A percentile compares a stretch with the other conserved stretches of the same genome.
phyloP scores from a whole-genome alignment of 495 filamentous ascomycete species.

The Neurospora sp. region DNA sequence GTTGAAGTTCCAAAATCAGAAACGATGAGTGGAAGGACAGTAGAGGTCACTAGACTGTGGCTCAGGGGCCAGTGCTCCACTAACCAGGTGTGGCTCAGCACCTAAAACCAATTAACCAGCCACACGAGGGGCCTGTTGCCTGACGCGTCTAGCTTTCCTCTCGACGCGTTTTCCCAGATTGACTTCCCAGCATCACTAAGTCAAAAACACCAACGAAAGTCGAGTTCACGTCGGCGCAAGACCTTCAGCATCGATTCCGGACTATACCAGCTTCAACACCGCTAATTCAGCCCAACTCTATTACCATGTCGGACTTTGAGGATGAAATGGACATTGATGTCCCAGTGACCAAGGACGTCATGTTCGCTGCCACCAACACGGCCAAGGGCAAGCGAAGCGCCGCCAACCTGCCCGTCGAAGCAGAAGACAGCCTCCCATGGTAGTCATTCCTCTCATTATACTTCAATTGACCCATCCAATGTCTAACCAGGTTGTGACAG shows the following conservation, averaged over 20 bases:
- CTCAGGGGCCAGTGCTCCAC: neutral
- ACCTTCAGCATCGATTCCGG: neutral
- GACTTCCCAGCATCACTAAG: neutral
- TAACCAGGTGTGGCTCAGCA: neutral
- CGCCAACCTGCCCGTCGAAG: slow-evolving; percentile 87
- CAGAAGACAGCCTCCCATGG: slow-evolving; percentile 93
- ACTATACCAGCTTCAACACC: rapidly evolving
- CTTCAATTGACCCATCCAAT: too few relatives aligned
- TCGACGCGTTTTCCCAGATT: neutral
- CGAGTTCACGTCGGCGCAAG: neutral
- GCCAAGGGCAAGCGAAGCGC: slow-evolving; percentile 83
- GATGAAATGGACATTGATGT: slow-evolving; percentile 85
- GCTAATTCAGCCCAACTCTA: neutral
- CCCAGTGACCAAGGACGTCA: slow-evolving; percentile 45
- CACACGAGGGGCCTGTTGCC: neutral
- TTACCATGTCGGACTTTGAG: slow-evolving; percentile 77
- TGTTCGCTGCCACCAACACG: slow-evolving; percentile 54
- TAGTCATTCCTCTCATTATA: slow-evolving; percentile 29
- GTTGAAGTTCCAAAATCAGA: neutral
- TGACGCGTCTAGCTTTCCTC: neutral
- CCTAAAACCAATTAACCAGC: neutral
- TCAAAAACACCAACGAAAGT: neutral
- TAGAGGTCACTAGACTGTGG: neutral
- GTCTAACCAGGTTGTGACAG: slow-evolving; percentile 31
- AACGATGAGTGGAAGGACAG: neutral